Conservation (phyloP, 768 basidiomycete species). For the Amanita pallidorosea region DNA sequence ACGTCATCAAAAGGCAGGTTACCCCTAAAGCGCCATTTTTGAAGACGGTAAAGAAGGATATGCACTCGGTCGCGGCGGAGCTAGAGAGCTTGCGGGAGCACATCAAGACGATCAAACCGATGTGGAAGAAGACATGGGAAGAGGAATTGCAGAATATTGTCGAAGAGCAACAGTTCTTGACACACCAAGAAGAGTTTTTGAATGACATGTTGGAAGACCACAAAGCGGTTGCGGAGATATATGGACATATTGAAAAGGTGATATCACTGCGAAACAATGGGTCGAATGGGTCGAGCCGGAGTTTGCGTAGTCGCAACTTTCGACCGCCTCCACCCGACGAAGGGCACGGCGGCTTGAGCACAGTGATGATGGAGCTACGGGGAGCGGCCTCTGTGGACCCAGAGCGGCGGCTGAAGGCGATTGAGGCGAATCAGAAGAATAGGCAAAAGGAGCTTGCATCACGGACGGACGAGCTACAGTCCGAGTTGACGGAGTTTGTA, state of each 20-base stretch:
- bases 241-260: constrained; percentile 85
- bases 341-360: constrained; percentile 53
- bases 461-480: constrained; percentile 74
- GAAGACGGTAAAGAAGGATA: constrained; percentile 61
- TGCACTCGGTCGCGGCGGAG: constrained; percentile 54
- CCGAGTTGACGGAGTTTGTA: constrained; percentile 82
- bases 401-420: constrained; percentile 80
- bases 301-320: constrained; percentile 34
- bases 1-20: constrained; percentile 82
- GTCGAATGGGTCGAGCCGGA: constrained; percentile 21
- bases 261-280: constrained; percentile 53
- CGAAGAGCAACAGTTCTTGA: constrained; percentile 91
- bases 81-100: constrained; percentile 73
- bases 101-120: constrained; percentile 82
- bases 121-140: constrained; percentile 99
- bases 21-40: constrained; percentile 70
- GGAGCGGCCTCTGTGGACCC: constrained; percentile 68
- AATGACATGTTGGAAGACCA: constrained; percentile 85
- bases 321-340: constrained; percentile 57
- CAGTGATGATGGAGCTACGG: constrained; percentile 86
- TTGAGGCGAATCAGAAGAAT: constrained; percentile 77
- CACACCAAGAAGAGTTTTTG: constrained; percentile 87
- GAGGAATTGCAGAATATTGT: constrained; percentile 93
- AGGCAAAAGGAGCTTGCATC: constrained; percentile 66
- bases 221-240: constrained; percentile 80